Conservation (phyloP, 768 basidiomycete species). For the Cantharellus cinnabarinus region DNA sequence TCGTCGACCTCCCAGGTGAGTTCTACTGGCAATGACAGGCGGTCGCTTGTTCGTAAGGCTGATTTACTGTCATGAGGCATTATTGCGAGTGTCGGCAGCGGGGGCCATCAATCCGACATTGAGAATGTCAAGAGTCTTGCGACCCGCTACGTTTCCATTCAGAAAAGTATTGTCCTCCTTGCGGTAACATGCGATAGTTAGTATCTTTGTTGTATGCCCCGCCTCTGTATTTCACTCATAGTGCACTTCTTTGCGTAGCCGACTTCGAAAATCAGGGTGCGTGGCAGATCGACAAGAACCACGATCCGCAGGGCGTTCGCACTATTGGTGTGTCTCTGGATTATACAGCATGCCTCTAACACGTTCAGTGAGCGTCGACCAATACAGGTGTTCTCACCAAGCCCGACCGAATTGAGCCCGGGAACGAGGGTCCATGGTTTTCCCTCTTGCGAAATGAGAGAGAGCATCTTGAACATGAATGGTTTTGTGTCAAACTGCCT, state of each 20-base stretch:
- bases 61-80: slow-evolving; percentile 2
- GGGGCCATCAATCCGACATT: slow-evolving; percentile 4
- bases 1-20: slow-evolving; percentile 40
- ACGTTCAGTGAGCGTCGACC: too few species aligned
- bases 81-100: slow-evolving; percentile 5
- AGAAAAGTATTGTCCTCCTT: slow-evolving; percentile 5
- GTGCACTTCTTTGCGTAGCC: slow-evolving; percentile 21
- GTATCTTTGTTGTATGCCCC: not conserved
- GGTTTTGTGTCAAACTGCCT: slow-evolving; percentile 40
- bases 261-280: slow-evolving; percentile 70
- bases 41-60: not conserved
- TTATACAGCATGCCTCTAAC: too few species aligned
- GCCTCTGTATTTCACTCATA: not conserved
- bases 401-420: slow-evolving; percentile 40
- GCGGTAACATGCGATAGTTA: slow-evolving; percentile 7
- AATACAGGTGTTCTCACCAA: slow-evolving; percentile 49
- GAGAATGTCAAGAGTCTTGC: slow-evolving; percentile 3
- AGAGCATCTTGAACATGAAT: slow-evolving; percentile 31
- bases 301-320: slow-evolving; percentile 41
- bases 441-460: slow-evolving; percentile 2
- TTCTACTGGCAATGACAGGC: not conserved
- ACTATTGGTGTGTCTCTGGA: slow-evolving; percentile 34
- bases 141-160: slow-evolving; percentile 1
- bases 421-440: slow-evolving; percentile 38
- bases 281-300: slow-evolving; percentile 35